Percentiles rank a stretch among this genome's conserved stretches.
These are phyloP conservation scores for Venturia nashicola DNA, from an alignment of 2,329 filamentous ascomycete species.

Conservation along the genomic window DNA sequence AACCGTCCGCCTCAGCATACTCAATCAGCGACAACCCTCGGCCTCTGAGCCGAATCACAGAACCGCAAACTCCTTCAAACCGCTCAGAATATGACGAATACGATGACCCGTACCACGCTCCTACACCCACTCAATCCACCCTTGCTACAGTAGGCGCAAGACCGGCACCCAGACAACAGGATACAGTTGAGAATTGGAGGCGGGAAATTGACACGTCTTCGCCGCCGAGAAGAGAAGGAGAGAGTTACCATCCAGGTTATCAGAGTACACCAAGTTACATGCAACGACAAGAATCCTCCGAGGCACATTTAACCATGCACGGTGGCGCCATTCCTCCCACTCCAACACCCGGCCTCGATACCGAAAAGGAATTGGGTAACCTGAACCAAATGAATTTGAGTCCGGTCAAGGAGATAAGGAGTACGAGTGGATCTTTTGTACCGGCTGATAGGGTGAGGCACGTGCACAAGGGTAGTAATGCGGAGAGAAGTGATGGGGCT, in stretches of 20 bases:
- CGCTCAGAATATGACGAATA: background rate
- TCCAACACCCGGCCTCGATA: background rate
- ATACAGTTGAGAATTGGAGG: conserved; percentile 10
- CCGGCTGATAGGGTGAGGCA: background rate
- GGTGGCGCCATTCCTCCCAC: conserved; percentile 16
- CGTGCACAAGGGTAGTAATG: background rate
- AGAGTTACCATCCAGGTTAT: conserved; percentile 21
- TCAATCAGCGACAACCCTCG: background rate
- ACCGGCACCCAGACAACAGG: conserved; percentile 4
- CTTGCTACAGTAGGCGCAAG: conserved; percentile 5
- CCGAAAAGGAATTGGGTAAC: background rate
- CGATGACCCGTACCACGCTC: background rate
- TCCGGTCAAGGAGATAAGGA: background rate
- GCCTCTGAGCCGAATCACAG: background rate
- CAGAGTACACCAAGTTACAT: conserved; percentile 30
- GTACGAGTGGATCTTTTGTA: background rate
- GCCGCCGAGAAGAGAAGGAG: background rate
- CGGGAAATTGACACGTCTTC: conserved; percentile 12
- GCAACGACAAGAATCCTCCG: conserved; percentile 30
- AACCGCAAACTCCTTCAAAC: background rate
- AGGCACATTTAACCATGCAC: conserved; percentile 34
- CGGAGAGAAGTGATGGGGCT: background rate
- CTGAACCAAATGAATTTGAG: background rate
- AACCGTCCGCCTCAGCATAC: background rate
- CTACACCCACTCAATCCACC: background rate